phyloP scores from a whole-genome alignment of 2,329 filamentous ascomycete species.

The Neofusicoccum sp. region DNA sequence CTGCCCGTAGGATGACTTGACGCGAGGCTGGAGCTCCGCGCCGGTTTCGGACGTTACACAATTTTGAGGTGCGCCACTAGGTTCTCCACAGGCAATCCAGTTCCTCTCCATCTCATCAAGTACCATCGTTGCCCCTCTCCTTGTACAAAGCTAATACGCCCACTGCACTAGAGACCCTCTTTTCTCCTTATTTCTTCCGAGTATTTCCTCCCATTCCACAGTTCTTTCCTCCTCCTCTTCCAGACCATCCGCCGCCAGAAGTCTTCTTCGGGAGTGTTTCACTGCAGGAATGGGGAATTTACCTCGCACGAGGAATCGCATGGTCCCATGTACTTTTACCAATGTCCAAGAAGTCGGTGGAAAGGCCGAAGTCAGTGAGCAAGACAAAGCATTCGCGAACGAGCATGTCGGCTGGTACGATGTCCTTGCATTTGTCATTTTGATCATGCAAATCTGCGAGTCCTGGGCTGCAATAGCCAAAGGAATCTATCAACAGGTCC shows the following conservation, averaged over 20 bases:
- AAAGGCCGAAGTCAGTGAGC: conserved; percentile 32
- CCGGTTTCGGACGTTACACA: no score
- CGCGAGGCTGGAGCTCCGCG: background rate
- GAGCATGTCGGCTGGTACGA: conserved; percentile 24
- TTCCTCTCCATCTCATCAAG: background rate
- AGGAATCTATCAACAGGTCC: background rate
- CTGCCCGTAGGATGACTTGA: conserved; percentile 37
- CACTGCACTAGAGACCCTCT: conserved; percentile 28
- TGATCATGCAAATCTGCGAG: conserved; percentile 22
- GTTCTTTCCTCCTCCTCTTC: background rate
- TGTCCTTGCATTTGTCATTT: conserved; percentile 24
- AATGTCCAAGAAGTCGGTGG: conserved; percentile 20
- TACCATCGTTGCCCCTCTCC: background rate
- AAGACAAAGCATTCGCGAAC: conserved; percentile 21
- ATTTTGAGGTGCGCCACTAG: background rate
- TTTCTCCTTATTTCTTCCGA: conserved; percentile 22
- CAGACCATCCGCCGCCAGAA: conserved; percentile 33
- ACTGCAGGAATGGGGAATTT: background rate
- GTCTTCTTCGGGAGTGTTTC: no score
- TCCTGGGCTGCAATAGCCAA: conserved; percentile 22
- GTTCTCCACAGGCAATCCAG: background rate
- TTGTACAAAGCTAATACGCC: background rate
- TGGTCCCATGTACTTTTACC: conserved; percentile 17
- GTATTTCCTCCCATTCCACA: no score
- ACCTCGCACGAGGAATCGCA: background rate